Conservation (phyloP, 306 rosid species). For the Glycine latifolia region DNA sequence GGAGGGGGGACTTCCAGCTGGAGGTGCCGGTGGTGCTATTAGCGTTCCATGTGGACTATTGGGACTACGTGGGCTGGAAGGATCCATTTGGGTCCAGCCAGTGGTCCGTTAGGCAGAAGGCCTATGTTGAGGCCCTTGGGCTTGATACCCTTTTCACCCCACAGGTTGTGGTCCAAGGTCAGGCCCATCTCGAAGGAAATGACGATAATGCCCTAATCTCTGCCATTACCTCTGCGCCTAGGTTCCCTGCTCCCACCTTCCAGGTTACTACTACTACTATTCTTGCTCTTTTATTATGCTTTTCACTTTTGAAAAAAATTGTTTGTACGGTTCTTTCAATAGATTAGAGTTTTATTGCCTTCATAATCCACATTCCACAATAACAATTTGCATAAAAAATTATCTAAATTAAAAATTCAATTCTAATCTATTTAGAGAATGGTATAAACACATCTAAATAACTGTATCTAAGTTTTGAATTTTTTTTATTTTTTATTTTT, state of each 20-base stretch:
- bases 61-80: slow-evolving; percentile 98
- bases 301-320: too few species aligned
- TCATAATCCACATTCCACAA: too few species aligned
- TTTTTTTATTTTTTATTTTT: too few species aligned
- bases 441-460: too few species aligned
- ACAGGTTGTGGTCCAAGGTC: slow-evolving; percentile 80
- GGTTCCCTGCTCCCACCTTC: slow-evolving; percentile 69
- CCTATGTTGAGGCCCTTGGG: slow-evolving; percentile 71
- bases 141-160: slow-evolving; percentile 84
- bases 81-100: slow-evolving; percentile 88
- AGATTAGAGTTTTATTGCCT: too few species aligned
- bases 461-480: too few species aligned
- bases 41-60: slow-evolving; percentile 87
- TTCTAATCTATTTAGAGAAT: too few species aligned
- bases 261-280: slow-evolving; percentile 53
- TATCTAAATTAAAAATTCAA: too few species aligned
- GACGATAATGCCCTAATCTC: slow-evolving; percentile 65
- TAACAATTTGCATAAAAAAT: too few species aligned
- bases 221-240: slow-evolving; percentile 60
- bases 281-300: neutral
- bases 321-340: too few species aligned
- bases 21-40: slow-evolving; percentile 72
- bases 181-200: slow-evolving; percentile 69
- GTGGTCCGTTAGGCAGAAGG: slow-evolving; percentile 88
- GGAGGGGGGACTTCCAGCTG: slow-evolving; percentile 79